Percentiles rank a stretch among this genome's conserved stretches.
Conservation (phyloP, 1,139 yeast genomes). For the Saccharomycopsis crataegensis region DNA sequence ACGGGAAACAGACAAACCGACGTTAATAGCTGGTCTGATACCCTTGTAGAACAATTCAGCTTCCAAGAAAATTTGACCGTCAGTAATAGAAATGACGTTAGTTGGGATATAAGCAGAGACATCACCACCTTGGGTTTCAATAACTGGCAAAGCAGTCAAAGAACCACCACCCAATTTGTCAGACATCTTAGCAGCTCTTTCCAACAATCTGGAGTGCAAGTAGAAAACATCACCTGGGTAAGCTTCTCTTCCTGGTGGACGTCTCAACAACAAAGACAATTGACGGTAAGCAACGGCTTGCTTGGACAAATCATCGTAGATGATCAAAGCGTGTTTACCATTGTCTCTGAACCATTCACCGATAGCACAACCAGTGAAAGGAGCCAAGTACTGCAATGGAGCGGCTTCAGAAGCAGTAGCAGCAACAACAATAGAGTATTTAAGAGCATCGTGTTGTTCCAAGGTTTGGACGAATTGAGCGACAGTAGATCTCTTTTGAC, state of each 20-base stretch:
- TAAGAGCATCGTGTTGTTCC: constrained; percentile 96
- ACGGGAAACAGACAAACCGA: constrained; percentile 99
- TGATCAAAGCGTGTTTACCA: constrained; percentile 94
- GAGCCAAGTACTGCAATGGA: constrained; percentile 99
- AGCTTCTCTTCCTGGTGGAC: constrained; percentile 97
- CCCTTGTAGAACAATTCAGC: constrained; percentile 99
- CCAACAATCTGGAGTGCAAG: constrained; percentile 92
- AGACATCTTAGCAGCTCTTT: constrained; percentile 97
- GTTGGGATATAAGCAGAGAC: constrained; percentile 97
- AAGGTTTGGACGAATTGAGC: constrained; percentile 99
- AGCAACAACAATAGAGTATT: constrained; percentile 96
- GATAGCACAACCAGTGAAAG: constrained; percentile 99
- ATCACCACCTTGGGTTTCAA: constrained; percentile 99
- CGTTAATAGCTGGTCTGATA: constrained; percentile 99
- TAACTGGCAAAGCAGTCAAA: constrained; percentile 91
- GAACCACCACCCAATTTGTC: constrained; percentile 88
- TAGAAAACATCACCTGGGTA: constrained; percentile 97
- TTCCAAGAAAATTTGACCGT: constrained; percentile 98
- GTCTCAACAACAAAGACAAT: constrained; percentile 93
- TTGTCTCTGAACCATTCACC: constrained; percentile 99
- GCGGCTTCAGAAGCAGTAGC: constrained; percentile 99
- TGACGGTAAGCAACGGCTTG: constrained; percentile 99
- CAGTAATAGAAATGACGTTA: constrained; percentile 94
- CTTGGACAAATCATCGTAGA: constrained; percentile 97
- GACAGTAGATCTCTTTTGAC: constrained; percentile 99